phyloP scores from a whole-genome alignment of 78 protist species.

The Planoprotostelium fungivorum region DNA sequence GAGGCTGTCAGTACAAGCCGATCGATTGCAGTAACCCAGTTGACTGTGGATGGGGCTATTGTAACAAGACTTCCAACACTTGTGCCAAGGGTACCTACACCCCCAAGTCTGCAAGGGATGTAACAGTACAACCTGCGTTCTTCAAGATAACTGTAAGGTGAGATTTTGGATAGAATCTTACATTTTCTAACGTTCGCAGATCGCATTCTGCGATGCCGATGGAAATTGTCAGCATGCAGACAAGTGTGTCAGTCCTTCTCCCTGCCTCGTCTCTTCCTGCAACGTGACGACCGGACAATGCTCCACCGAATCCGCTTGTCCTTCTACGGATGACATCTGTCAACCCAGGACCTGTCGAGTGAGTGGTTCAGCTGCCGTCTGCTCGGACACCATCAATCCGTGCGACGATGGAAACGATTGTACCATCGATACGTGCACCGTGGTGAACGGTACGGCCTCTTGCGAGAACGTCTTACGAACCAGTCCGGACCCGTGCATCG shows the following conservation, averaged over 20 bases:
- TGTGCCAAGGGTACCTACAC: background rate
- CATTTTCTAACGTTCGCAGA: background rate
- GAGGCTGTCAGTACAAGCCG: background rate
- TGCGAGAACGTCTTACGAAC: background rate
- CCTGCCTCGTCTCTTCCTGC: background rate
- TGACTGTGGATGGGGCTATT: background rate
- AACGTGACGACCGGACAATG: background rate
- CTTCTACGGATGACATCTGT: background rate
- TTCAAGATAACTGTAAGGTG: background rate
- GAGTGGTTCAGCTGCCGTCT: background rate
- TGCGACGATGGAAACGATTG: background rate
- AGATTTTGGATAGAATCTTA: background rate
- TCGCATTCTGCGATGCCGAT: background rate
- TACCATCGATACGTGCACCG: background rate
- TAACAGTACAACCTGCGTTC: background rate
- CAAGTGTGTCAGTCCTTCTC: background rate
- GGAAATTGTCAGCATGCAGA: background rate
- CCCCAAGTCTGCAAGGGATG: background rate
- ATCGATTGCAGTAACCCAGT: background rate
- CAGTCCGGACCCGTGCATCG: background rate
- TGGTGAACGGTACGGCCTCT: background rate
- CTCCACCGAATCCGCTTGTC: background rate
- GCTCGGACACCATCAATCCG: background rate
- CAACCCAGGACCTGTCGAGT: background rate
- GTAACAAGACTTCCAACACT: background rate